Evolutionary conservation across 768 basidiomycete species (phyloP).

Genomic region (Suillus placidus): DNA sequence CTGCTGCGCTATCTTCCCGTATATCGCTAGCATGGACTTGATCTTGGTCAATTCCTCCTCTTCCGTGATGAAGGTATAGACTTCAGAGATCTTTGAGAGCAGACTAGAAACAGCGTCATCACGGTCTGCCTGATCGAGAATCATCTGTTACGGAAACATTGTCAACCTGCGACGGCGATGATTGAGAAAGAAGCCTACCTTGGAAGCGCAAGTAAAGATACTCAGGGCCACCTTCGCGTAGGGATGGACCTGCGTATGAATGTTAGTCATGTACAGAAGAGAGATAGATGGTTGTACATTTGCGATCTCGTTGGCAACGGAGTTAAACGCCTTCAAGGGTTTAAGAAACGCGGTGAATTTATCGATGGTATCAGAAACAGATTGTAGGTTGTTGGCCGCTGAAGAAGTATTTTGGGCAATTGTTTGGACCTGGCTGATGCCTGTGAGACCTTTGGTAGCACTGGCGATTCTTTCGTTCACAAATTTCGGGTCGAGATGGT

Average conservation of each 20-base stretch:
- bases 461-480: not conserved
- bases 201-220: not conserved
- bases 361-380: not conserved
- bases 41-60: slow-evolving; percentile 2
- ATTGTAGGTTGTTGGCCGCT: not conserved
- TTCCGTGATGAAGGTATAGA: slow-evolving; percentile 6
- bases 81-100: not conserved
- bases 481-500: not conserved
- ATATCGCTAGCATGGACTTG: not conserved
- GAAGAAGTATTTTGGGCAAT: not conserved
- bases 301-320: not conserved
- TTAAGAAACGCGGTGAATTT: not conserved
- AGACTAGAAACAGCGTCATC: not conserved
- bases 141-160: not conserved
- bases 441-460: not conserved
- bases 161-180: too few species aligned
- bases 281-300: not conserved
- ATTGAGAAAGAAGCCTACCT: not conserved
- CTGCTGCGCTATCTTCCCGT: slow-evolving; percentile 15
- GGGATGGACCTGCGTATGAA: not conserved
- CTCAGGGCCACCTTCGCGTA: not conserved
- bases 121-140: not conserved
- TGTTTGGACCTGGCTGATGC: not conserved
- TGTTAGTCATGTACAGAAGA: not conserved
- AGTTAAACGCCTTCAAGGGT: not conserved